Conservation (phyloP, 1,284 basidiomycete species). For the Coriolopsis trogii region DNA sequence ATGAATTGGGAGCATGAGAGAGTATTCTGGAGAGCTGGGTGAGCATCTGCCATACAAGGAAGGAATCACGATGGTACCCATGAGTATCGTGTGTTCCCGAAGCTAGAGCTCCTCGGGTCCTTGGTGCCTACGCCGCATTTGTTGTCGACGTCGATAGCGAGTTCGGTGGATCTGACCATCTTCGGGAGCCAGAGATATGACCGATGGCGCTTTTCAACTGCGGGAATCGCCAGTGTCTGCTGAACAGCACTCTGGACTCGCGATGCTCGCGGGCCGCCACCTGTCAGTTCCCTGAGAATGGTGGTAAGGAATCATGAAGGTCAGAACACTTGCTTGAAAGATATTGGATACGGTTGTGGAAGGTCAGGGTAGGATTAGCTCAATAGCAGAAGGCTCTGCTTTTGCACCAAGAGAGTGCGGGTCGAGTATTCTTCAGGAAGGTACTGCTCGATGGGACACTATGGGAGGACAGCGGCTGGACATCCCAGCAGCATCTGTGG, state of each 20-base stretch:
- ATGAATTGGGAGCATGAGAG: slow-evolving; percentile 17
- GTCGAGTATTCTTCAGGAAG: too few species aligned
- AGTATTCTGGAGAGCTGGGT: slow-evolving; percentile 16
- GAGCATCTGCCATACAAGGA: slow-evolving; percentile 12
- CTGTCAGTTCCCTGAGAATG: too few species aligned
- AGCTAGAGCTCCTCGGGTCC: slow-evolving; percentile 12
- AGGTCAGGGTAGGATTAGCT: too few species aligned
- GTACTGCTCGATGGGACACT: too few species aligned
- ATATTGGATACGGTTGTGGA: too few species aligned
- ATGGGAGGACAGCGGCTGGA: too few species aligned
- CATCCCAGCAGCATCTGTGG: too few species aligned
- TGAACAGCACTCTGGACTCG: too few species aligned
- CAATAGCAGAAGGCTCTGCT: too few species aligned
- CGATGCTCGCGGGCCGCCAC: not conserved
- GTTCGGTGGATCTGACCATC: slow-evolving; percentile 4
- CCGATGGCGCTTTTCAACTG: slow-evolving; percentile 1
- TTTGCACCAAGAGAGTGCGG: too few species aligned
- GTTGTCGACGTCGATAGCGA: slow-evolving; percentile 13
- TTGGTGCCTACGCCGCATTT: slow-evolving; percentile 18
- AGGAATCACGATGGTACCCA: slow-evolving; percentile 17
- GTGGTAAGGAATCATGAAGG: too few species aligned
- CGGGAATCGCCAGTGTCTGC: not conserved
- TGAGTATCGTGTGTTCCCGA: slow-evolving; percentile 10
- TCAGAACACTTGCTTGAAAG: too few species aligned
- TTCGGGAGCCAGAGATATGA: slow-evolving; percentile 6